Base-by-base conservation (phyloP, 208 protist species). In the Kentomonas sorsogonicus region DNA sequence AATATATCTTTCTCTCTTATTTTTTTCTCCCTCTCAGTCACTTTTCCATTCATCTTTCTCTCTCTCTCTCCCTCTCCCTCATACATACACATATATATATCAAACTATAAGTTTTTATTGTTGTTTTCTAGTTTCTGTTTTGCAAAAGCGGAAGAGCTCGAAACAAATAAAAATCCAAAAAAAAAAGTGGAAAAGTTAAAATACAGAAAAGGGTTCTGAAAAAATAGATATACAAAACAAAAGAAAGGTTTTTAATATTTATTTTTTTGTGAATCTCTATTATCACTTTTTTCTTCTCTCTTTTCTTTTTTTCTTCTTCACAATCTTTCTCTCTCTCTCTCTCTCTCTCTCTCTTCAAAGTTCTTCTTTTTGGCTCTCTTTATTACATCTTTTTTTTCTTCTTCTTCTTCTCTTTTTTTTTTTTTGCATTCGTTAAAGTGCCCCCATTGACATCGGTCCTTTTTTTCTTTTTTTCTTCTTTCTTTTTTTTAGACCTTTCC, bases 391-490 rank as follows among this genome's bases (percentile, higher is more conserved):
- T 50, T 20, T 53, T 36, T 18, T 53, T 34, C 6, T n/a, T n/a
- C 27, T 10, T 53, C 7, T 4, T 10, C 6, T n/a, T 53, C 29
- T 26, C 29, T 6, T 36, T 53, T 53, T 26, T 53, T 36, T 34
- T 9, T 10, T 20, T 23, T 7, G 18, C 6, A 23, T 20, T 50
- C 6, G 7, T 9, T 50, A 20, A 29, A 29, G 6, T 9, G 6
- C 16, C 9, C 9, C 23, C 16, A 9, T 50, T 54, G 6, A 33
- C 11, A 29, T 39, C 9, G 22, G 20, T 58, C 27, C 11, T 26
- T 58, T 27, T 36, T n/a, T 30, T 58, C 13, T 45, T 7, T 58
- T 46, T 18, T 58, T 58, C 45, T 58, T 58, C 45, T 53, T 53
- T 53, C 16, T 53, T 36, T n/a, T 34, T 53, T 16, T 53, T 53